Conservation (phyloP, 192 early-diverging fungal species). For the Chytriomyces confervae region DNA sequence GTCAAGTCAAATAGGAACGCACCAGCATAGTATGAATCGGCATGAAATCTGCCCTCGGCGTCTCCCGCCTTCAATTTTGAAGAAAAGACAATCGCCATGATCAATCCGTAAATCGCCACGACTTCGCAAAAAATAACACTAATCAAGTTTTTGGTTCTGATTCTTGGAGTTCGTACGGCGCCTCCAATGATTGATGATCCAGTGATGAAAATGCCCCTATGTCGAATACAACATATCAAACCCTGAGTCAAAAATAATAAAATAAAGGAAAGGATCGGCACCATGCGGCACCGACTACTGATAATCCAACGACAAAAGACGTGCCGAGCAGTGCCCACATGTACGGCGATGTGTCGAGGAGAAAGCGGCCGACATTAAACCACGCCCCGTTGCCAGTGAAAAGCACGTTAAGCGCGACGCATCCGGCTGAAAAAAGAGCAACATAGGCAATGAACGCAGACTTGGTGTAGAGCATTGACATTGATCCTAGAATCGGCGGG, state of each 20-base stretch:
- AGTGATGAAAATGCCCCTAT: constrained; percentile 93
- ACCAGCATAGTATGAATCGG: constrained; percentile 82
- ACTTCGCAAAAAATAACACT: constrained; percentile 99
- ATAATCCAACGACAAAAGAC: constrained; percentile 82
- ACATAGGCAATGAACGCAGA: constrained; percentile 43
- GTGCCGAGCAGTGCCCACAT: constrained; percentile 89
- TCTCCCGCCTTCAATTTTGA: constrained; percentile 73
- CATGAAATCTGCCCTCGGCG: constrained; percentile 30
- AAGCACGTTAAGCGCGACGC: constrained; percentile 82
- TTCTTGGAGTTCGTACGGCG: constrained; percentile 88
- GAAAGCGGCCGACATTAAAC: constrained; percentile 84
- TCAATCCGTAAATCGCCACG: constrained; percentile 98
- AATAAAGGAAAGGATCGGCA: constrained; percentile 37
- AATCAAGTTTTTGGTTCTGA: constrained; percentile 90
- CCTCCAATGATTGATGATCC: constrained; percentile 89
- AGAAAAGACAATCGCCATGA: constrained; percentile 97
- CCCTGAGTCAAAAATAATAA: constrained; percentile 6
- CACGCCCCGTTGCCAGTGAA: constrained; percentile 86
- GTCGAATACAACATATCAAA: neutral
- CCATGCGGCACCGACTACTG: constrained; percentile 94
- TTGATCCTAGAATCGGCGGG: neutral
- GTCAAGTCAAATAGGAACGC: neutral
- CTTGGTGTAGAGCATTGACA: constrained; percentile 48
- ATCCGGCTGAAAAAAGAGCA: constrained; percentile 37
- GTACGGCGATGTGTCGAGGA: constrained; percentile 80